Conservation (phyloP, 495 filamentous ascomycete genomes). For the Tuber calosporum region DNA sequence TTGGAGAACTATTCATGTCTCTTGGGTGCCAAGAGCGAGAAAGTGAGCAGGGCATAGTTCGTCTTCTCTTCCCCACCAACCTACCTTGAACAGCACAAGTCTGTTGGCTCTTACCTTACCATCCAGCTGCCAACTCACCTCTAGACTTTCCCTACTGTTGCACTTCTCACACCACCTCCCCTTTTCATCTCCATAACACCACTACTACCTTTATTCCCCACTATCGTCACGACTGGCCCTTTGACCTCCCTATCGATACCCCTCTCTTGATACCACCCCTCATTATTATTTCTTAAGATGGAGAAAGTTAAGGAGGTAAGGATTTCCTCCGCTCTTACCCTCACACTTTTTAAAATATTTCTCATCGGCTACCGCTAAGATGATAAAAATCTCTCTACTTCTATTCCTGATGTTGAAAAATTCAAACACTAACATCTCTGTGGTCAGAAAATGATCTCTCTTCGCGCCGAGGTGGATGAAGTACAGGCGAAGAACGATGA, state of each 20-base stretch:
- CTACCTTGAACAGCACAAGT: not conserved
- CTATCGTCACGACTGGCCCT: not conserved
- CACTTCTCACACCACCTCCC: not conserved
- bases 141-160: not conserved
- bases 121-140: conserved; percentile 1
- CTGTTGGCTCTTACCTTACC: not conserved
- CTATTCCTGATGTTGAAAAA: conserved; percentile 1
- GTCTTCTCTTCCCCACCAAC: not conserved
- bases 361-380: not conserved
- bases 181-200: not conserved
- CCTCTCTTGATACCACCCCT: conserved; percentile 13
- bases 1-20: not conserved
- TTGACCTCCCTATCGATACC: conserved; percentile 27
- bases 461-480: conserved; percentile 88
- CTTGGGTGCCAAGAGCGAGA: not conserved
- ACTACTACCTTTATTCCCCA: not conserved
- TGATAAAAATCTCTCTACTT: not conserved
- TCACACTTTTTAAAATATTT: conserved; percentile 6
- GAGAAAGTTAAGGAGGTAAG: conserved; percentile 46
- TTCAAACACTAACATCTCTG: conserved; percentile 9
- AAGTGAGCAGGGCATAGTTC: not conserved
- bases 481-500: conserved; percentile 72
- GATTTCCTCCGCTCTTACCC: conserved; percentile 4
- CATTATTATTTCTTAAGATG: conserved; percentile 44
- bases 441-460: conserved; percentile 76